Evolutionary conservation across 257 asterid genomes (phyloP).

Genomic region (Salvia rosmarinus): DNA sequence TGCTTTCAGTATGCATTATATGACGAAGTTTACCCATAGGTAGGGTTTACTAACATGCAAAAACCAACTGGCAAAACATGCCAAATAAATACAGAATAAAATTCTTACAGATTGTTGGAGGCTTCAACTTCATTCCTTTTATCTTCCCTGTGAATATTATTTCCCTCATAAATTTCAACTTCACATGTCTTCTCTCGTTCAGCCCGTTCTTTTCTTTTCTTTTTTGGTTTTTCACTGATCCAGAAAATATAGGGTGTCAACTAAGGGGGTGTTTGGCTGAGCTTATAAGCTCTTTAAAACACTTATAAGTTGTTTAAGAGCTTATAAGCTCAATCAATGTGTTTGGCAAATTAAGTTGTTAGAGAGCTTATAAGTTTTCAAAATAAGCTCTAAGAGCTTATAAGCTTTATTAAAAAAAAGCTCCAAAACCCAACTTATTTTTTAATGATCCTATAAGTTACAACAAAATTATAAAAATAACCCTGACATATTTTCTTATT

Average conservation of each 20-base stretch:
- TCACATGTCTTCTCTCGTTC: slow-evolving; percentile 44
- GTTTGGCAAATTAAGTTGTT: too few relatives aligned
- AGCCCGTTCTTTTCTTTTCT: slow-evolving; percentile 59
- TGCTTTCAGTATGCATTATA: slow-evolving; percentile 32
- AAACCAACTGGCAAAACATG: slow-evolving; percentile 24
- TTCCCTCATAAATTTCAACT: slow-evolving; percentile 29
- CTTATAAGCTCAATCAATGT: too few relatives aligned
- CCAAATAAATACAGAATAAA: slow-evolving; percentile 18
- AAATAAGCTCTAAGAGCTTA: too few relatives aligned
- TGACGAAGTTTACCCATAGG: slow-evolving; percentile 16
- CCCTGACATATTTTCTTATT: too few relatives aligned
- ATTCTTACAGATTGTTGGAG: slow-evolving; percentile 46
- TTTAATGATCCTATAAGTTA: too few relatives aligned
- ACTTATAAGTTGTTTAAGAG: too few relatives aligned
- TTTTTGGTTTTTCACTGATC: slow-evolving; percentile 45
- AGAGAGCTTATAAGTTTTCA: too few relatives aligned
- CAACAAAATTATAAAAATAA: too few relatives aligned
- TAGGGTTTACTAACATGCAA: slow-evolving; percentile 5
- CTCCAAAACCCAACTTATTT: too few relatives aligned
- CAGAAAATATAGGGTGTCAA: slow-evolving; percentile 22
- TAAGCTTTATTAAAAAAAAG: too few relatives aligned
- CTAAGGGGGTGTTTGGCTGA: too few relatives aligned
- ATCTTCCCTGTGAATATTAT: slow-evolving; percentile 32
- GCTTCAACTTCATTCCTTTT: slow-evolving; percentile 43
- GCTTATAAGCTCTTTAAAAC: too few relatives aligned